Conservation (phyloP, 345 rosid species). For the Anacardium occidentale region DNA sequence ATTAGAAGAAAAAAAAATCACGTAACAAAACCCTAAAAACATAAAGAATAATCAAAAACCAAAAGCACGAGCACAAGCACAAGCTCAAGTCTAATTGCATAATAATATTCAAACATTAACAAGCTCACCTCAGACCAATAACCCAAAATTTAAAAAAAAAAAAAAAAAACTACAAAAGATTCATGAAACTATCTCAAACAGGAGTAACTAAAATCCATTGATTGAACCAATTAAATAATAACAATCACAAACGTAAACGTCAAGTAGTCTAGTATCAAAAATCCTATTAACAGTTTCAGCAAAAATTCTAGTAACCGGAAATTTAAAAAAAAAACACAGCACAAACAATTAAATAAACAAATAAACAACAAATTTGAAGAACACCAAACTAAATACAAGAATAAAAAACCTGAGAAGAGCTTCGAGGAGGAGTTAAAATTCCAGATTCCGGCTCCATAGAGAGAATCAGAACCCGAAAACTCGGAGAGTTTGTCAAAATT, state of each 20-base stretch:
- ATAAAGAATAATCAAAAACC: background rate
- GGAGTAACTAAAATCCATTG: background rate
- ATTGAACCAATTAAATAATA: too few species aligned
- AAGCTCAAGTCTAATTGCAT: background rate
- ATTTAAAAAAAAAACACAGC: background rate
- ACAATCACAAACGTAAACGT: background rate
- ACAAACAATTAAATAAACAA: background rate
- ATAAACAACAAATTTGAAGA: background rate
- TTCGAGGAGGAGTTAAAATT: slow-evolving; percentile 31
- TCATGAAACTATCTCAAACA: background rate
- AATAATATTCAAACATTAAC: too few species aligned
- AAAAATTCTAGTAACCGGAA: background rate
- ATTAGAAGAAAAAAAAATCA: background rate
- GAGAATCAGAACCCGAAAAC: background rate
- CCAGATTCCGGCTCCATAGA: slow-evolving; percentile 49
- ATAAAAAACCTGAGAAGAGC: slow-evolving; percentile 37
- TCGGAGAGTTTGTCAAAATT: background rate
- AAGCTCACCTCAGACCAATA: background rate
- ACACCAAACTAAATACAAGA: background rate
- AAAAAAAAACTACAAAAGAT: background rate
- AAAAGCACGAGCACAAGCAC: background rate
- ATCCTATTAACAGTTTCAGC: background rate
- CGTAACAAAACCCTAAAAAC: background rate
- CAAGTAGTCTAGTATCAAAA: background rate
- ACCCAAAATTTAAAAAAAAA: background rate